phyloP scores from a whole-genome alignment of 164 flowering plant species.

The Dillenia turbinata region DNA sequence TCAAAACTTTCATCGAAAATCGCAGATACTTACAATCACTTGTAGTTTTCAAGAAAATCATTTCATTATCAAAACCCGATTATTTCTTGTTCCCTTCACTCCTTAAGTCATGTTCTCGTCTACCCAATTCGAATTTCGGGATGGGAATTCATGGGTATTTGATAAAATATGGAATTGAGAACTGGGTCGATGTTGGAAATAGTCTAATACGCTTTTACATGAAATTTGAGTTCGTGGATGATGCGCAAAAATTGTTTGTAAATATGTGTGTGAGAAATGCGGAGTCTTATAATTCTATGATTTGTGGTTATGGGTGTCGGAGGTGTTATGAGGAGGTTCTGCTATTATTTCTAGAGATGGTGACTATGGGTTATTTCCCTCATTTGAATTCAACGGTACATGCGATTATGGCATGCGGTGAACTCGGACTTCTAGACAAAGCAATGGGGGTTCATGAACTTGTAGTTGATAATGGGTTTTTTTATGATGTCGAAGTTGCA shows the following conservation, averaged over 20 bases:
- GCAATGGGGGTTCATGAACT: conserved; percentile 20
- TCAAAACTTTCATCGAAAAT: conserved; percentile 12
- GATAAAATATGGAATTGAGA: conserved; percentile 15
- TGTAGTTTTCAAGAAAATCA: conserved; percentile 28
- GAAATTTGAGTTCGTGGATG: conserved; percentile 14
- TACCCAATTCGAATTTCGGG: conserved; percentile 10
- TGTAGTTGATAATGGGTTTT: conserved; percentile 19
- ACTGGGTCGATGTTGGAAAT: conserved; percentile 4
- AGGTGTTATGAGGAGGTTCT: conserved; percentile 21
- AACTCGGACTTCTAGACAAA: conserved; percentile 20
- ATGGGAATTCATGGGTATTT: conserved; percentile 22
- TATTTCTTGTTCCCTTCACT: conserved; percentile 21
- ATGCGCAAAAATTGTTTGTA: conserved; percentile 24
- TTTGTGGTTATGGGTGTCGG: conserved; percentile 21
- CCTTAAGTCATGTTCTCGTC: conserved; percentile 18
- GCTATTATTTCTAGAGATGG: conserved; percentile 19
- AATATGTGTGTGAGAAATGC: conserved; percentile 24
- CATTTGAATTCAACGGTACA: conserved; percentile 12
- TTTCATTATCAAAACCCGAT: conserved; percentile 9
- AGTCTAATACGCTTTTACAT: conserved; percentile 19
- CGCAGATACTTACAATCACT: conserved; percentile 18
- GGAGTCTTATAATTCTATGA: conserved; percentile 15
- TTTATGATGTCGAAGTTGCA: conserved; percentile 7
- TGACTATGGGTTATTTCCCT: conserved; percentile 11
- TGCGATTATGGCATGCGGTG: conserved; percentile 24